Conservation (phyloP, 2,329 filamentous ascomycete genomes). For the Elsinoe necatrix region DNA sequence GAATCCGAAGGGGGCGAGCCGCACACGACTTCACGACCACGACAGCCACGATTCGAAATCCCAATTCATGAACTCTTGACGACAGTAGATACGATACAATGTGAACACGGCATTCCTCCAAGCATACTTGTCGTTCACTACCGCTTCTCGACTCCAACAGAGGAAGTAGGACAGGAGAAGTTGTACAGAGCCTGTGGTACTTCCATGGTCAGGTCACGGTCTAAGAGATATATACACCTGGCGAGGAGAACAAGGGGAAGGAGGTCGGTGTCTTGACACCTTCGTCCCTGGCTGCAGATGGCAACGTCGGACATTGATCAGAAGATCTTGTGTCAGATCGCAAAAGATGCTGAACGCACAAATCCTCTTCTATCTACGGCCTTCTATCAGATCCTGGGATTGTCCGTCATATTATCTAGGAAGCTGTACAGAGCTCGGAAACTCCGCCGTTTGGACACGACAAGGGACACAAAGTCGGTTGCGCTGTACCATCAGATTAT, state of each 20-base stretch:
- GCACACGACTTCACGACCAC: not conserved
- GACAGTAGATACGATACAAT: not conserved
- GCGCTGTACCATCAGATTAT: conserved; percentile 85
- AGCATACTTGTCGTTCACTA: not conserved
- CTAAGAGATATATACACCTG: not conserved
- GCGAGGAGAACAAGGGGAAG: not conserved
- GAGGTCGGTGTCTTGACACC: not conserved
- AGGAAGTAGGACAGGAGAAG: not conserved
- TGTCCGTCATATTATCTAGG: conserved; percentile 79
- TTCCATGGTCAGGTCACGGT: not conserved
- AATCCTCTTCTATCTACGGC: conserved; percentile 73
- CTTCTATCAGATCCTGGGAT: conserved; percentile 82
- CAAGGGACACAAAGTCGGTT: conserved; percentile 68
- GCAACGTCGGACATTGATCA: conserved; percentile 95
- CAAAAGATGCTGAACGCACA: conserved; percentile 66
- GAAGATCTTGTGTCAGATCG: conserved; percentile 87
- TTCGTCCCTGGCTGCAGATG: conserved; percentile 46
- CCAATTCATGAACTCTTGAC: not conserved
- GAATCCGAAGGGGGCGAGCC: not conserved
- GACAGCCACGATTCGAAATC: not conserved
- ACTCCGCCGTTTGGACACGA: conserved; percentile 69
- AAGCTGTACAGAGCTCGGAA: conserved; percentile 77
- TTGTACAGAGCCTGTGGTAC: not conserved
- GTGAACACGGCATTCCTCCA: not conserved
- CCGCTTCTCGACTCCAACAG: not conserved